These are phyloP conservation scores for Arachis stenosperma DNA, from an alignment of 306 rosid species.

Conservation along the genomic window DNA sequence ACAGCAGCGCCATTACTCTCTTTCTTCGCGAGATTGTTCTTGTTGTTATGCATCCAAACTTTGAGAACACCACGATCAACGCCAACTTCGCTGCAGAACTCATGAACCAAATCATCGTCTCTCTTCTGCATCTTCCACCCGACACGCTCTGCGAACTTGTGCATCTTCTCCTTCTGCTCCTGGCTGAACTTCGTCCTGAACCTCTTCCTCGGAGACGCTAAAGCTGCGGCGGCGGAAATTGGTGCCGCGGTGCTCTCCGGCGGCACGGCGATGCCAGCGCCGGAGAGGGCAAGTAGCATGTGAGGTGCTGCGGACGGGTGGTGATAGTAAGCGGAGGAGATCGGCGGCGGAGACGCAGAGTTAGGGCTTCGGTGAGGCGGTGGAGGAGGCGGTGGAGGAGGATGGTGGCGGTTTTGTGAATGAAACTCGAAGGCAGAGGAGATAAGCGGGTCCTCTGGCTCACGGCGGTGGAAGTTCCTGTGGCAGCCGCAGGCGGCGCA, in stretches of 20 bases:
- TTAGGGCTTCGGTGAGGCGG: conserved; percentile 61
- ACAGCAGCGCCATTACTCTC: conserved; percentile 11
- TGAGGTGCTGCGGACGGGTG: conserved; percentile 91
- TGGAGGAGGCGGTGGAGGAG: conserved; percentile 50
- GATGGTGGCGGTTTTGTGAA: conserved; percentile 82
- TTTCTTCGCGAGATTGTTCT: conserved; percentile 61
- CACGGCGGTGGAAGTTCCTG: conserved; percentile 98
- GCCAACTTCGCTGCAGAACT: conserved; percentile 70
- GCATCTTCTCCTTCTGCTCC: conserved; percentile 93
- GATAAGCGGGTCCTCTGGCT: conserved; percentile 69
- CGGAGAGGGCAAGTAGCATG: conserved; percentile 86
- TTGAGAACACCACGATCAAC: conserved; percentile 77
- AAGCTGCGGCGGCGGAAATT: not conserved
- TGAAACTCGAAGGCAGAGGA: conserved; percentile 70
- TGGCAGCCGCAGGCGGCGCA: conserved; percentile 99
- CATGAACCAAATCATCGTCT: conserved; percentile 64
- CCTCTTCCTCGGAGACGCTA: conserved; percentile 52
- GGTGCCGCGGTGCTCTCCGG: conserved; percentile 52
- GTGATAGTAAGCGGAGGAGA: conserved; percentile 81
- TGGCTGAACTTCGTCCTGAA: conserved; percentile 79
- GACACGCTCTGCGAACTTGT: conserved; percentile 72
- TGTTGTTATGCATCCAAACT: conserved; percentile 99
- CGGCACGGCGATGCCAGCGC: conserved; percentile 41
- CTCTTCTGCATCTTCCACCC: conserved; percentile 96
- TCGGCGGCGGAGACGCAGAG: conserved; percentile 94